These are phyloP conservation scores for Globisporangium iwayamae DNA, from an alignment of 352 stramenopile species.

Conservation along the genomic window DNA sequence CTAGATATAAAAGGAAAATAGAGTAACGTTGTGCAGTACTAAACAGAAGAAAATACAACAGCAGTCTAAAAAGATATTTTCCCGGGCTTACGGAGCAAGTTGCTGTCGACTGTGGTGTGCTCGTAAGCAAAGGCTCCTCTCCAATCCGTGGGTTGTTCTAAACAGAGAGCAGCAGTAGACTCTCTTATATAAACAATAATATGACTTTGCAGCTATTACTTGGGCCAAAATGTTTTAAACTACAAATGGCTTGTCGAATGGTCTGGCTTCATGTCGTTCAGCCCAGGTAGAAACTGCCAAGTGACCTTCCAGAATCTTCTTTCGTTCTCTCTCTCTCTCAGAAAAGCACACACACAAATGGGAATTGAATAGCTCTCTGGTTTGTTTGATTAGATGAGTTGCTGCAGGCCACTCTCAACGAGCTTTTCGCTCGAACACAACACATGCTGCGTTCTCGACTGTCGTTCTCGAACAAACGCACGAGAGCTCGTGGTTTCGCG, in stretches of 20 bases:
- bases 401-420: background rate
- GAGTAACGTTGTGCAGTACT: background rate
- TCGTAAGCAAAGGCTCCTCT: no score
- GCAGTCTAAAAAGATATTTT: background rate
- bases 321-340: constrained; percentile 4
- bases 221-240: background rate
- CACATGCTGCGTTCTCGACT: no score
- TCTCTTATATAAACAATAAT: background rate
- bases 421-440: no score
- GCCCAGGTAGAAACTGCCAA: background rate
- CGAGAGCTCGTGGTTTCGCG: no score
- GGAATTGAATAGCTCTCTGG: background rate
- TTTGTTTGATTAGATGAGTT: background rate
- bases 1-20: background rate
- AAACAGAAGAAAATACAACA: constrained; percentile 5
- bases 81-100: no score
- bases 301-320: constrained; percentile 26
- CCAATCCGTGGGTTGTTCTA: constrained; percentile 6
- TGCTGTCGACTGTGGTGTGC: no score
- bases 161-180: background rate
- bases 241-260: background rate
- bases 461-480: no score
- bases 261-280: background rate
- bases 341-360: background rate
- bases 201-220: background rate